A percentile compares a stretch with the other conserved stretches of the same genome.
phyloP scores from a whole-genome alignment of 2,329 filamentous ascomycete species.

The Trichoderma cornu-damae region DNA sequence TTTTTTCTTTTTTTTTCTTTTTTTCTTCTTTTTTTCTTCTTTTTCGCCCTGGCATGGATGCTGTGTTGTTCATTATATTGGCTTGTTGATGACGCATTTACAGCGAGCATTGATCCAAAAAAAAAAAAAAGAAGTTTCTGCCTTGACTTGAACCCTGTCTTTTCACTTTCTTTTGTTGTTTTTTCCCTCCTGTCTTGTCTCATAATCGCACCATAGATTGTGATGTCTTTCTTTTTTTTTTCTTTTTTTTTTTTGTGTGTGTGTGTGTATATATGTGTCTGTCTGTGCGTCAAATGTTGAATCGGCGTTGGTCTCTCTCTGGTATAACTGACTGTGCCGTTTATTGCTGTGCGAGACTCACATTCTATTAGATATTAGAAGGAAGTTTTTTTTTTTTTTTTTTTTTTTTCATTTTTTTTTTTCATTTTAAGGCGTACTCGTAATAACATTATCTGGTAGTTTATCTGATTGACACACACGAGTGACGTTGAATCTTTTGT shows the following conservation, averaged over 20 bases:
- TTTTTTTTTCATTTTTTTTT: neutral
- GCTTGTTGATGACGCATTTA: neutral
- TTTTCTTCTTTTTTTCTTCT: neutral
- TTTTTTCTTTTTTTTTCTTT: too few species aligned
- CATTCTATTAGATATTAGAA: neutral
- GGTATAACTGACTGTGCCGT: neutral
- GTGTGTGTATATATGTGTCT: too few species aligned
- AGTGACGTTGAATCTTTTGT: neutral
- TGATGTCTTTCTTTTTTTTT: neutral
- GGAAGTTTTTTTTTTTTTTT: neutral
- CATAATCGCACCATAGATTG: too few species aligned
- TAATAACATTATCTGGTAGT: neutral
- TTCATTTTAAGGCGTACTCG: neutral
- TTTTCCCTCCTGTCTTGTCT: neutral
- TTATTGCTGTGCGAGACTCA: neutral
- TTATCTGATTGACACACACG: neutral
- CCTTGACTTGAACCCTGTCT: neutral
- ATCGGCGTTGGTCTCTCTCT: neutral
- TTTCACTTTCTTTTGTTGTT: neutral
- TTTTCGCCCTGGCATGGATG: neutral
- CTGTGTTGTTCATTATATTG: neutral
- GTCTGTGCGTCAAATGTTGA: neutral
- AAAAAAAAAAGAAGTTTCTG: too few species aligned
- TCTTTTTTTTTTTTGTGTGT: neutral
- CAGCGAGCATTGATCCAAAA: conserved; percentile 8